phyloP scores from a whole-genome alignment of 2,329 filamentous ascomycete genomes.

The Diplocarpon mali region DNA sequence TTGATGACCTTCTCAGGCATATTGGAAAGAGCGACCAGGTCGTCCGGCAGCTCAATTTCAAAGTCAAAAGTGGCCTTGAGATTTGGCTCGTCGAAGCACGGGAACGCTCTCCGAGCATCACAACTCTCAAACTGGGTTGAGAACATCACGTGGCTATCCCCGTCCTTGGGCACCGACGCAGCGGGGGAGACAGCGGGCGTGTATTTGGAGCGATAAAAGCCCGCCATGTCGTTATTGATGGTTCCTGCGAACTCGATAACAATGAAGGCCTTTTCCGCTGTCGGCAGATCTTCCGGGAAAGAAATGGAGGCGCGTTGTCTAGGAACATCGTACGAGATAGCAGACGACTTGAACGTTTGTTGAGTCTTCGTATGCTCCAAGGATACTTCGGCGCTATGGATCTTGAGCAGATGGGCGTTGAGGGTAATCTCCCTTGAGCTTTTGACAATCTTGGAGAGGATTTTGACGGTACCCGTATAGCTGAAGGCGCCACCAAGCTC shows the following conservation, averaged over 20 bases:
- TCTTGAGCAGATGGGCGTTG: slow-evolving; percentile 76
- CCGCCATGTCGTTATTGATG: slow-evolving; percentile 85
- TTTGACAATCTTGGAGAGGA: slow-evolving; percentile 62
- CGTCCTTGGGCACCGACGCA: slow-evolving; percentile 65
- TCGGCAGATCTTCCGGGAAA: slow-evolving; percentile 62
- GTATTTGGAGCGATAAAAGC: slow-evolving; percentile 91
- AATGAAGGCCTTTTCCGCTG: slow-evolving; percentile 54
- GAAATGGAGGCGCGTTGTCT: slow-evolving; percentile 72
- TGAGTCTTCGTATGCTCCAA: slow-evolving; percentile 47
- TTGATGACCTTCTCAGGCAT: slow-evolving; percentile 76
- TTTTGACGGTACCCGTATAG: slow-evolving; percentile 78
- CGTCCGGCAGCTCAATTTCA: slow-evolving; percentile 78
- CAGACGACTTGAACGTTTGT: slow-evolving; percentile 44
- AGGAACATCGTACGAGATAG: slow-evolving; percentile 70
- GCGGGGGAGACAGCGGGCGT: slow-evolving; percentile 65
- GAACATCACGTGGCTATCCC: slow-evolving; percentile 62
- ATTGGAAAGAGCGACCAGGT: slow-evolving; percentile 84
- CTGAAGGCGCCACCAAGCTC: slow-evolving; percentile 58
- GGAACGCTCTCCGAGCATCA: slow-evolving; percentile 88
- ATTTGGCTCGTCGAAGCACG: slow-evolving; percentile 96
- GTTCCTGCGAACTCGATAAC: slow-evolving; percentile 66
- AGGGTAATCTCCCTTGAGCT: slow-evolving; percentile 67
- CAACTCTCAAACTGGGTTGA: slow-evolving; percentile 97
- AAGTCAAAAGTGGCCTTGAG: slow-evolving; percentile 95
- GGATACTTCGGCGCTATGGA: slow-evolving; percentile 54